A percentile compares a stretch with the other conserved stretches of the same genome.
Evolutionary conservation across 2,329 filamentous ascomycete species (phyloP).

Genomic region (Microsporum ferrugineum): DNA sequence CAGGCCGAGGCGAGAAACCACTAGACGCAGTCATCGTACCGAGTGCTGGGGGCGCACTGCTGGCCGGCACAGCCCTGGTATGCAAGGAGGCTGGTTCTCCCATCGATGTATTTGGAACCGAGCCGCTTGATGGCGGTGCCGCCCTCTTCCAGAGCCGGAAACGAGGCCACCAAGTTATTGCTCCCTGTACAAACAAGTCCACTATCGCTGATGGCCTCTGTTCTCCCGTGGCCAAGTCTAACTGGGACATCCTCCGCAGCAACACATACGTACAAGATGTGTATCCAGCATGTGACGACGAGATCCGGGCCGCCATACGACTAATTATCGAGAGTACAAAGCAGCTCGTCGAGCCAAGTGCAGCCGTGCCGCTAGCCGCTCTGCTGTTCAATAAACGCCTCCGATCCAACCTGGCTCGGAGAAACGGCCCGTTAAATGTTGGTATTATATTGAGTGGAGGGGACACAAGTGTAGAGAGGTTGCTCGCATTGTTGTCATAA

Average conservation of each 20-base stretch:
- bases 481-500: neutral
- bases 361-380: neutral
- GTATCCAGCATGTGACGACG: neutral
- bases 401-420: neutral
- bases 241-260: neutral
- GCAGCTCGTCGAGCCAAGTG: neutral
- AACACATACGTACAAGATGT: neutral
- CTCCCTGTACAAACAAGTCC: neutral
- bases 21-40: neutral
- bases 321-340: neutral
- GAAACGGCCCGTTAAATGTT: neutral
- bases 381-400: neutral
- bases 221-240: neutral
- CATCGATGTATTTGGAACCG: neutral
- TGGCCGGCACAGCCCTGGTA: neutral
- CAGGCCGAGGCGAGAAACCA: neutral
- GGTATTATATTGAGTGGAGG: neutral
- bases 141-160: neutral
- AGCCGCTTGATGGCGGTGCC: neutral
- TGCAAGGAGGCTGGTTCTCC: neutral
- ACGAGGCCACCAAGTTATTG: neutral
- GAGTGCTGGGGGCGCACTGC: neutral
- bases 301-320: neutral
- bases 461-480: neutral
- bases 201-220: neutral